A percentile compares a stretch with the other conserved stretches of the same genome.
Conservation (phyloP, 169 alveolate genomes). For the Cryptosporidium bovis region DNA sequence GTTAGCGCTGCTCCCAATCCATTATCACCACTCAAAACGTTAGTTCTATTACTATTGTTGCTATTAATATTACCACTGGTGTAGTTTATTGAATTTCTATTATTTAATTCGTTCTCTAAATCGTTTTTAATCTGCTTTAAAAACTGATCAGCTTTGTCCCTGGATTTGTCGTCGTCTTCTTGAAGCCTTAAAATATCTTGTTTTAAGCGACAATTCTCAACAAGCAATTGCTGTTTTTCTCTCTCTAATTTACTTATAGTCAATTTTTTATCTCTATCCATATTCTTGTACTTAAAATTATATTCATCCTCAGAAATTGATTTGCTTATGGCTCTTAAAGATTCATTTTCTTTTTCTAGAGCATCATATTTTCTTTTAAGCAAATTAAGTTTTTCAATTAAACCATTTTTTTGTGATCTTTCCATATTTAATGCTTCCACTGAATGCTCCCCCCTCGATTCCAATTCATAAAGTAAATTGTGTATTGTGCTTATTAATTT, state of each 20-base stretch:
- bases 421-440: constrained; percentile 43
- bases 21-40: background rate
- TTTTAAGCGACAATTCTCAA: constrained; percentile 48
- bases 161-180: constrained; percentile 61
- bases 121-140: constrained; percentile 12
- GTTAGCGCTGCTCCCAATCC: constrained; percentile 1
- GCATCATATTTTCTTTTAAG: constrained; percentile 29
- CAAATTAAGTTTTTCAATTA: constrained; percentile 29
- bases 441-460: constrained; percentile 47
- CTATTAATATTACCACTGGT: background rate
- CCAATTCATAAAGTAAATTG: constrained; percentile 64
- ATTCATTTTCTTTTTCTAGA: constrained; percentile 49
- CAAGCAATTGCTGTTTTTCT: constrained; percentile 62
- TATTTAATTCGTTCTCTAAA: constrained; percentile 16
- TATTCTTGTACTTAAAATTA: background rate
- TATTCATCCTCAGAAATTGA: constrained; percentile 33
- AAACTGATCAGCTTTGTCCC: constrained; percentile 71
- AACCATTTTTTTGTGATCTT: constrained; percentile 62
- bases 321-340: constrained; percentile 35
- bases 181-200: constrained; percentile 55
- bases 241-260: constrained; percentile 38
- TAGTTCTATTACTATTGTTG: background rate
- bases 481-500: constrained; percentile 51
- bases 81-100: background rate
- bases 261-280: constrained; percentile 10